These are phyloP conservation scores for Diplodia mutila DNA, from an alignment of 2,329 filamentous ascomycete species.

Conservation along the genomic window DNA sequence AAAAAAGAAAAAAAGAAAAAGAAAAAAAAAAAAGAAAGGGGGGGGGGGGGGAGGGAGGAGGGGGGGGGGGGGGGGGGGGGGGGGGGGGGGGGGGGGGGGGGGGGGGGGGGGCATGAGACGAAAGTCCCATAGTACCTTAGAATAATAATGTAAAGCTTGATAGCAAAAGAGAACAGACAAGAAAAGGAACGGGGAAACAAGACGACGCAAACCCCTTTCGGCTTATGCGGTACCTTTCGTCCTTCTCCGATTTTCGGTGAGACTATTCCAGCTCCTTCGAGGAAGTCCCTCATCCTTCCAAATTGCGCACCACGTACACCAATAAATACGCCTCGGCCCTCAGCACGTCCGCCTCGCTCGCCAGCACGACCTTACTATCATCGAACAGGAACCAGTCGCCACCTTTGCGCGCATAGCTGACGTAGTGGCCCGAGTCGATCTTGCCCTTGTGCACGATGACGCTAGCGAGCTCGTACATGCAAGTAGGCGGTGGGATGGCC, in stretches of 20 bases:
- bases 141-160: not conserved
- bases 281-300: slow-evolving; percentile 27
- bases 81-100: too few species aligned
- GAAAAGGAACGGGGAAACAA: not conserved
- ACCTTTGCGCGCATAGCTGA: slow-evolving; percentile 83
- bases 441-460: slow-evolving; percentile 93
- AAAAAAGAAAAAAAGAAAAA: too few species aligned
- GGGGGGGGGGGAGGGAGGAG: too few species aligned
- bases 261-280: not conserved
- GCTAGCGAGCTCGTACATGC: slow-evolving; percentile 83
- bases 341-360: slow-evolving; percentile 81
- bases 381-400: slow-evolving; percentile 96
- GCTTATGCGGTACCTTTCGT: not conserved
- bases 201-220: not conserved
- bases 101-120: not conserved
- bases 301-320: slow-evolving; percentile 64
- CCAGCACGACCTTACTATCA: slow-evolving; percentile 87
- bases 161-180: not conserved
- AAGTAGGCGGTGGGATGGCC: slow-evolving; percentile 50
- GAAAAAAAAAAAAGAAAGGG: not conserved
- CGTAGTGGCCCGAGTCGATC: slow-evolving; percentile 89
- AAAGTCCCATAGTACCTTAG: not conserved
- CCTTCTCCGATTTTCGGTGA: not conserved
- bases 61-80: too few species aligned
- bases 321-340: slow-evolving; percentile 85